A percentile compares a stretch with the other conserved stretches of the same genome.
Evolutionary conservation across 164 flowering plant genomes (phyloP).

Genomic region (Stephania japonica): DNA sequence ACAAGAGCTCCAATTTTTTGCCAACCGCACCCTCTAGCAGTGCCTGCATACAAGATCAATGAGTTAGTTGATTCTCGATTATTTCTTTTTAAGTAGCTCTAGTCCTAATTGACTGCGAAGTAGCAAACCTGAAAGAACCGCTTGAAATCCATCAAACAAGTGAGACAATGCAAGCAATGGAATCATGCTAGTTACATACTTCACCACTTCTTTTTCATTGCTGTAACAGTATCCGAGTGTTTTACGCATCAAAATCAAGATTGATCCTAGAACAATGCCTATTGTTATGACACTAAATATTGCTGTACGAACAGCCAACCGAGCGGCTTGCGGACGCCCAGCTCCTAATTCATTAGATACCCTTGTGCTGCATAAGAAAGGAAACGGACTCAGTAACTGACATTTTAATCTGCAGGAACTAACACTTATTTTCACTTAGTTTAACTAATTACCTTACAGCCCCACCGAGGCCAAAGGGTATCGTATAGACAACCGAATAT

Average conservation of each 20-base stretch:
- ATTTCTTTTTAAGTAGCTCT: neutral
- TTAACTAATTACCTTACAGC: slow-evolving; percentile 54
- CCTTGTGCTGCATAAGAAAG: slow-evolving; percentile 44
- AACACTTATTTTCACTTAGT: neutral
- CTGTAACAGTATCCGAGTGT: slow-evolving; percentile 68
- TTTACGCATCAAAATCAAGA: slow-evolving; percentile 42
- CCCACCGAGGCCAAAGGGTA: slow-evolving; percentile 65
- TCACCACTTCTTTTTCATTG: slow-evolving; percentile 54
- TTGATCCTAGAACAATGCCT: slow-evolving; percentile 39
- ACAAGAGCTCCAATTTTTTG: slow-evolving; percentile 71
- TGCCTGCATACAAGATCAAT: slow-evolving; percentile 24
- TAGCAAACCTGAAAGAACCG: slow-evolving; percentile 66
- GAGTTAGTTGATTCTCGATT: neutral
- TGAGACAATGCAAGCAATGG: slow-evolving; percentile 58
- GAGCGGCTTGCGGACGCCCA: slow-evolving; percentile 53
- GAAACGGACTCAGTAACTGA: neutral
- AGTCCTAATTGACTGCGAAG: neutral
- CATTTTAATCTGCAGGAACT: too few species aligned
- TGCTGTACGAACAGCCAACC: slow-evolving; percentile 49
- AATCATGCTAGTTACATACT: slow-evolving; percentile 57
- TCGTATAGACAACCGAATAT: slow-evolving; percentile 47
- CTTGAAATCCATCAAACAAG: slow-evolving; percentile 65
- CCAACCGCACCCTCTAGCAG: slow-evolving; percentile 86
- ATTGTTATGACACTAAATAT: slow-evolving; percentile 32
- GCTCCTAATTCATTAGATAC: slow-evolving; percentile 86